These are phyloP conservation scores for Solioccasus polychromus DNA, from an alignment of 768 basidiomycete genomes.

Conservation along the genomic window DNA sequence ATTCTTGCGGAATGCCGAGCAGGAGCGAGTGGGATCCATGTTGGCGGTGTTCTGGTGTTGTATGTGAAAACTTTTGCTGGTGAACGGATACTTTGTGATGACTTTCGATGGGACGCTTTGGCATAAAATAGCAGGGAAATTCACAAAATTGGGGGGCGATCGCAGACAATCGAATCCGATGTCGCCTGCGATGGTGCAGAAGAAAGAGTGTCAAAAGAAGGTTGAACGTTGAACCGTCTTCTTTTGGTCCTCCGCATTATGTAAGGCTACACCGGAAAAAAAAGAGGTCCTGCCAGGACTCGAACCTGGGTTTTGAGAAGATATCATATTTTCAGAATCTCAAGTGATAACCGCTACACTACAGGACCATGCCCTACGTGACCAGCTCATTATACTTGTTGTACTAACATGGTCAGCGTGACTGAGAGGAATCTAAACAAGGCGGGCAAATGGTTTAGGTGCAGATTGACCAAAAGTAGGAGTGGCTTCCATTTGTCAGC, in stretches of 20 bases:
- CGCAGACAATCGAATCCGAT: conserved; percentile 21
- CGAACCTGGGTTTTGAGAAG: conserved; percentile 26
- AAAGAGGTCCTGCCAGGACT: conserved; percentile 23
- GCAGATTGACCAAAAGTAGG: too few species aligned
- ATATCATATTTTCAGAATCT: conserved; percentile 14
- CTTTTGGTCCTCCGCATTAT: too few species aligned
- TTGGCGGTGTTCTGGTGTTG: conserved; percentile 32
- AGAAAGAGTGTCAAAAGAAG: too few species aligned
- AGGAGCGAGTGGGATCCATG: conserved; percentile 49
- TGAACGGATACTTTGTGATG: conserved; percentile 35
- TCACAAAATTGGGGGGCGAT: conserved; percentile 9
- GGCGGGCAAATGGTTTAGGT: too few species aligned
- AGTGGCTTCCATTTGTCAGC: too few species aligned
- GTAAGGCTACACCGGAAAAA: conserved; percentile 2
- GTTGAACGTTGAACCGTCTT: too few species aligned
- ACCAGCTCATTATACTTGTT: too few species aligned
- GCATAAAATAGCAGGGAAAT: conserved; percentile 57
- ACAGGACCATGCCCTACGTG: too few species aligned
- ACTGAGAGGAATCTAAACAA: too few species aligned
- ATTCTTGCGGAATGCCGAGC: conserved; percentile 62
- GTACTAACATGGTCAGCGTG: too few species aligned
- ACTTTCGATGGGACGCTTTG: conserved; percentile 47
- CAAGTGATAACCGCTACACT: conserved; percentile 30
- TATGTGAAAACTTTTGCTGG: conserved; percentile 28
- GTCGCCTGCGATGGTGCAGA: conserved; percentile 19